Percentiles rank a stretch among this genome's conserved stretches.
These are phyloP conservation scores for Fusarium euwallaceae DNA, from an alignment of 2,329 filamentous ascomycete species.

Conservation along the genomic window DNA sequence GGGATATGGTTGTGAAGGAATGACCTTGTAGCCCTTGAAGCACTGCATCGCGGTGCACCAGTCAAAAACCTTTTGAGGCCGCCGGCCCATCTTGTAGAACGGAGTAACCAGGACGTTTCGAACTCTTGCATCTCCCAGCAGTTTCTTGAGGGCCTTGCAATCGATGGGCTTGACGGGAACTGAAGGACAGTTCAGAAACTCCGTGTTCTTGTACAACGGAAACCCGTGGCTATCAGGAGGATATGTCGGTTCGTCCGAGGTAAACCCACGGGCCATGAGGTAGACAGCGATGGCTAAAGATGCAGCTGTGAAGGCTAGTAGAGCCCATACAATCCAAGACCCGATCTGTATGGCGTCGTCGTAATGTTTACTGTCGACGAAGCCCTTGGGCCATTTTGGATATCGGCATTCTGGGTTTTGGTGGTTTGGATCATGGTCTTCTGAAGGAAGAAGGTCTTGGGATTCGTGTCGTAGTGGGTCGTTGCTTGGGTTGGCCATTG, in stretches of 20 bases:
- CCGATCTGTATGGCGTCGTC: background rate
- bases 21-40: background rate
- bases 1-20: background rate
- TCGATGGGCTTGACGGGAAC: background rate
- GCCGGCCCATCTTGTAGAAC: background rate
- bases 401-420: background rate
- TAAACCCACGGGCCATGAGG: background rate
- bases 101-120: background rate
- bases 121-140: background rate
- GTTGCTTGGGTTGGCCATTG: background rate
- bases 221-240: background rate
- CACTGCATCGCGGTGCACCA: background rate
- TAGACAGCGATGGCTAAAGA: background rate
- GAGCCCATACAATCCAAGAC: background rate
- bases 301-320: background rate
- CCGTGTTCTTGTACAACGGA: background rate
- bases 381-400: background rate
- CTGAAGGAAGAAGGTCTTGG: background rate
- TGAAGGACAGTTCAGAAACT: background rate
- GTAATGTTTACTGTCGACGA: background rate
- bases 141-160: background rate
- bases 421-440: background rate
- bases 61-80: background rate
- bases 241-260: background rate
- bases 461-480: background rate